Evolutionary conservation across 495 filamentous ascomycete genomes (phyloP).

Genomic region (Hyaloscypha bicolor): DNA sequence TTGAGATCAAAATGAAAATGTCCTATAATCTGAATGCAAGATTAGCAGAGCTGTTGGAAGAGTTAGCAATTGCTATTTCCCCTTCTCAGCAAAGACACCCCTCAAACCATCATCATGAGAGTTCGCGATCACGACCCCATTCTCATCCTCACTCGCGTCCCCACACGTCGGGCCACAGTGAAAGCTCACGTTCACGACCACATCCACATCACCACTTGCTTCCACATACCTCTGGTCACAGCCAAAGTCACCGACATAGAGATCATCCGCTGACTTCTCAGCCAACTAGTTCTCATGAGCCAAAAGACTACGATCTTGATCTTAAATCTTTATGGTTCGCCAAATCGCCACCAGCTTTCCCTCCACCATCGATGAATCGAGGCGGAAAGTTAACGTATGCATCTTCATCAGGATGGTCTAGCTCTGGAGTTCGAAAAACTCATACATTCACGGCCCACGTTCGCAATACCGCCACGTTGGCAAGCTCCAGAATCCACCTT

Average conservation of each 20-base stretch:
- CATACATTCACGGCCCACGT: constrained; percentile 38
- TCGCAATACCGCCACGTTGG: constrained; percentile 39
- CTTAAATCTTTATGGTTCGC: constrained; percentile 42
- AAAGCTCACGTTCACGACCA: not conserved
- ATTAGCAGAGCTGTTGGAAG: not conserved
- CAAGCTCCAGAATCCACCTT: constrained; percentile 40
- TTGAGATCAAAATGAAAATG: not conserved
- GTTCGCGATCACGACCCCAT: not conserved
- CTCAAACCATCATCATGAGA: not conserved
- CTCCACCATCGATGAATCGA: constrained; percentile 31
- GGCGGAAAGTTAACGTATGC: constrained; percentile 26
- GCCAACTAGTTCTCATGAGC: constrained; percentile 21
- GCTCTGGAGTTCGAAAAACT: constrained; percentile 36
- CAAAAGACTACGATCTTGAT: constrained; percentile 41
- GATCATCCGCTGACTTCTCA: constrained; percentile 15
- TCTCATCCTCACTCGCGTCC: not conserved
- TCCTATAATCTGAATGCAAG: not conserved
- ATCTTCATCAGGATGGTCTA: constrained; percentile 32
- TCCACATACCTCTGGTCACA: not conserved
- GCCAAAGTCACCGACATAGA: not conserved
- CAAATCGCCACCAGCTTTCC: constrained; percentile 35
- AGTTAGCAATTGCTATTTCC: not conserved
- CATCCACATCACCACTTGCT: not conserved
- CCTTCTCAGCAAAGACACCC: not conserved
- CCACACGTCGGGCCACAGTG: not conserved